Conservation (phyloP, 345 rosid genomes). For the Jatropha curcas region DNA sequence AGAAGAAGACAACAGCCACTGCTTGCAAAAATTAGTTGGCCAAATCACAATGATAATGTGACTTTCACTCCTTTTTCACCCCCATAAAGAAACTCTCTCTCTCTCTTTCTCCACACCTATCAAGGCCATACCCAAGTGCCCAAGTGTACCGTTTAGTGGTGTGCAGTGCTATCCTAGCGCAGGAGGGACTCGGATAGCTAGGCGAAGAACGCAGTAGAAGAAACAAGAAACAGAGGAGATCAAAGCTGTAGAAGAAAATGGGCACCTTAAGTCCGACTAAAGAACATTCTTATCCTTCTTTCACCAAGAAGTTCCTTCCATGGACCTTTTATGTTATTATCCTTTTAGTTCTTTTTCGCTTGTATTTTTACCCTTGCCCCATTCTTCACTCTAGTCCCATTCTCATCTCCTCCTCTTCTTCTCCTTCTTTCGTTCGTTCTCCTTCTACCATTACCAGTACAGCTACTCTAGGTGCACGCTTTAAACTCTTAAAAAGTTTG, state of each 20-base stretch:
- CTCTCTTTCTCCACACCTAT: not conserved
- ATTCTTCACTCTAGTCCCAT: slow-evolving; percentile 13
- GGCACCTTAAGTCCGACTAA: slow-evolving; percentile 40
- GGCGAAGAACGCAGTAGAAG: not conserved
- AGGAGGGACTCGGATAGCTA: not conserved
- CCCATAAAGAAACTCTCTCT: not conserved
- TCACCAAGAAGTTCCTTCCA: slow-evolving; percentile 42
- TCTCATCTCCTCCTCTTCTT: slow-evolving; percentile 25
- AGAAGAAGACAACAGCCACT: not conserved
- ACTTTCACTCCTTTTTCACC: slow-evolving; percentile 1
- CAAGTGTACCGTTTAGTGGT: not conserved
- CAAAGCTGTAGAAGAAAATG: slow-evolving; percentile 29
- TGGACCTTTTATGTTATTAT: slow-evolving; percentile 45
- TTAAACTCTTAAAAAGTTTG: not conserved
- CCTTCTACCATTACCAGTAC: slow-evolving; percentile 11
- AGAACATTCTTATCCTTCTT: slow-evolving; percentile 28
- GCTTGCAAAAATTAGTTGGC: not conserved
- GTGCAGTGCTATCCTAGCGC: not conserved
- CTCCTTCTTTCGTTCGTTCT: slow-evolving; percentile 12
- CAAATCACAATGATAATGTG: not conserved
- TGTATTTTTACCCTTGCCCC: slow-evolving; percentile 45
- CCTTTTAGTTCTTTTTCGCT: slow-evolving; percentile 46
- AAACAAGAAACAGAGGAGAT: not conserved
- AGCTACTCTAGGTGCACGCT: slow-evolving; percentile 27
- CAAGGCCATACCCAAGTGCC: not conserved